Percentiles rank a stretch among this genome's conserved stretches.
phyloP scores from a whole-genome alignment of 1,284 basidiomycete genomes.

The Ustilago vetiveriae region DNA sequence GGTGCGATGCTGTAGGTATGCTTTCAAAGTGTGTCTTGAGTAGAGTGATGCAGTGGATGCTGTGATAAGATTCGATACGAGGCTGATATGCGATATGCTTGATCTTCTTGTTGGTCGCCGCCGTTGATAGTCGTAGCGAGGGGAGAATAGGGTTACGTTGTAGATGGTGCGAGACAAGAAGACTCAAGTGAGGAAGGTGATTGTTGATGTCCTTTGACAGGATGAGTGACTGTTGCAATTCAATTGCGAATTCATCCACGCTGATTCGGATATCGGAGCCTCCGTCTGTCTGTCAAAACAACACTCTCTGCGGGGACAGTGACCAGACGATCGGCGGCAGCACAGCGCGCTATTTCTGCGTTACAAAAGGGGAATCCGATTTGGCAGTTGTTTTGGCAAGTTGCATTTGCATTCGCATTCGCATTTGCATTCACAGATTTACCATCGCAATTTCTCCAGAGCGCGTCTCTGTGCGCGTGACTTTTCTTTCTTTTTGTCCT shows the following conservation, averaged over 20 bases:
- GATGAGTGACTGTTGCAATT: too few relatives aligned
- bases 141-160: too few relatives aligned
- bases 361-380: not conserved
- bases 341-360: too few relatives aligned
- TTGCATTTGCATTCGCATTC: too few relatives aligned
- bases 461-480: slow-evolving; percentile 18
- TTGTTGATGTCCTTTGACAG: too few relatives aligned
- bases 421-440: not conserved
- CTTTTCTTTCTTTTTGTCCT: not conserved
- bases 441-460: too few relatives aligned
- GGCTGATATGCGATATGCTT: not conserved
- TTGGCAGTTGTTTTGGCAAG: slow-evolving; percentile 5
- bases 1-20: not conserved
- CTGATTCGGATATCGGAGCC: slow-evolving; percentile 13
- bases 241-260: too few relatives aligned
- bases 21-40: not conserved
- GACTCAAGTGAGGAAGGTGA: not conserved
- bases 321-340: too few relatives aligned
- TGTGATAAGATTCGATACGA: not conserved
- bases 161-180: not conserved
- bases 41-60: not conserved
- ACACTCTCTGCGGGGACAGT: too few relatives aligned
- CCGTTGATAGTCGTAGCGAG: too few relatives aligned
- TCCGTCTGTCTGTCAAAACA: slow-evolving; percentile 8
- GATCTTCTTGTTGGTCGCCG: too few relatives aligned